Evolutionary conservation across 257 asterid genomes (phyloP).

Genomic region (Eustoma russellianum): DNA sequence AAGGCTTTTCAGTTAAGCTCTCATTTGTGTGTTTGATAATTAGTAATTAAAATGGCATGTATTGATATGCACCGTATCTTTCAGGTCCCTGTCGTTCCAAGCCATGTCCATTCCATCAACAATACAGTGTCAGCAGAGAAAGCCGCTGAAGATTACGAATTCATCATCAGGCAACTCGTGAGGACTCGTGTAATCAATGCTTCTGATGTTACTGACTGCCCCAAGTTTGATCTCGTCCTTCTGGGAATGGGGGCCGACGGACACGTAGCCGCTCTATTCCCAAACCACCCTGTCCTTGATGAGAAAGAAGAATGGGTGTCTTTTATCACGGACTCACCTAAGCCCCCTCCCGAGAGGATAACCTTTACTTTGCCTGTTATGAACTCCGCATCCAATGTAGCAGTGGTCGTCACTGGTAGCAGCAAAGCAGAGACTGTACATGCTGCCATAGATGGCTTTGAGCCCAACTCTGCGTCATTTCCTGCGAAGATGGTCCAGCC

Average conservation of each 20-base stretch:
- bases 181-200: conserved; percentile 59
- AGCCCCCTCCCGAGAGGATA: conserved; percentile 55
- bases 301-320: conserved; percentile 57
- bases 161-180: conserved; percentile 71
- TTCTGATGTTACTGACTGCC: conserved; percentile 46
- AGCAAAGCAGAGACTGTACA: conserved; percentile 53
- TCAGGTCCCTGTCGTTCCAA: conserved; percentile 77
- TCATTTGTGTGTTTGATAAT: background rate
- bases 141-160: conserved; percentile 83
- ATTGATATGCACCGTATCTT: conserved; percentile 4
- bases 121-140: conserved; percentile 75
- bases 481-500: conserved; percentile 74
- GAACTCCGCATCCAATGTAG: conserved; percentile 56
- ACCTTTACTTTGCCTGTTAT: conserved; percentile 58
- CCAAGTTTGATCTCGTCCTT: conserved; percentile 57
- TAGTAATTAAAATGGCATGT: background rate
- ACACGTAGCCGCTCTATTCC: conserved; percentile 55
- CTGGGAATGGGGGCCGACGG: conserved; percentile 64
- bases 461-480: conserved; percentile 9
- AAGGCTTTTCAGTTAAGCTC: no score
- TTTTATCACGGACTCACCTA: conserved; percentile 52
- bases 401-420: conserved; percentile 36
- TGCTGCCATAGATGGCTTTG: conserved; percentile 37
- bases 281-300: conserved; percentile 27
- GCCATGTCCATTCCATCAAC: conserved; percentile 78